A percentile compares a stretch with the other conserved stretches of the same genome.
phyloP scores from a whole-genome alignment of 352 stramenopile genomes.

The Pythium graminicola region DNA sequence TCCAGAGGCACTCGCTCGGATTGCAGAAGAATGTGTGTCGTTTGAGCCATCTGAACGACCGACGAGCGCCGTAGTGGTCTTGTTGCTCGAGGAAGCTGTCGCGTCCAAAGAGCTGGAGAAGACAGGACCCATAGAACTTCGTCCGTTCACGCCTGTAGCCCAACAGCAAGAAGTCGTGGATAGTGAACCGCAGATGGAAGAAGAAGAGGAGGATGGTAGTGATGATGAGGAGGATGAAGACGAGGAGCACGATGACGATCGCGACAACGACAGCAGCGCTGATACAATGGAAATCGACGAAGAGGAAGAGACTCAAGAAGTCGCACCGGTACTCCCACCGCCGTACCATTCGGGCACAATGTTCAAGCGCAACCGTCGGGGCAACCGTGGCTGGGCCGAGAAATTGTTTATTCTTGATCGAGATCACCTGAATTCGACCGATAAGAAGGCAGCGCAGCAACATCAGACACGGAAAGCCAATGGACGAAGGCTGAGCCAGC shows the following conservation, averaged over 20 bases:
- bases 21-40: conserved; percentile 66
- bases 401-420: conserved; percentile 69
- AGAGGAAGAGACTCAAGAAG: conserved; percentile 28
- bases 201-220: conserved; percentile 41
- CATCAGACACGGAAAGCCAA: conserved; percentile 2
- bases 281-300: conserved; percentile 31
- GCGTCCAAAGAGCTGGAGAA: conserved; percentile 23
- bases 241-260: conserved; percentile 42
- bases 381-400: conserved; percentile 58
- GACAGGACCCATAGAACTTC: conserved; percentile 33
- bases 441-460: conserved; percentile 21
- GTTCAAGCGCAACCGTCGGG: conserved; percentile 68
- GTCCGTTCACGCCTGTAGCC: conserved; percentile 45
- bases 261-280: conserved; percentile 39
- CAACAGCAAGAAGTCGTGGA: conserved; percentile 27
- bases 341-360: conserved; percentile 50
- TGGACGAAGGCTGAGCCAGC: conserved; percentile 8
- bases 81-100: conserved; percentile 38
- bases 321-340: conserved; percentile 27
- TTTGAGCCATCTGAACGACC: conserved; percentile 73
- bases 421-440: conserved; percentile 67
- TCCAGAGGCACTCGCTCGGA: conserved; percentile 41
- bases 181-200: conserved; percentile 54
- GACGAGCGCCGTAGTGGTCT: conserved; percentile 38
- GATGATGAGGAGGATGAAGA: conserved; percentile 34